Evolutionary conservation across 1,284 basidiomycete species (phyloP).

Genomic region (Malassezia brasiliensis): DNA sequence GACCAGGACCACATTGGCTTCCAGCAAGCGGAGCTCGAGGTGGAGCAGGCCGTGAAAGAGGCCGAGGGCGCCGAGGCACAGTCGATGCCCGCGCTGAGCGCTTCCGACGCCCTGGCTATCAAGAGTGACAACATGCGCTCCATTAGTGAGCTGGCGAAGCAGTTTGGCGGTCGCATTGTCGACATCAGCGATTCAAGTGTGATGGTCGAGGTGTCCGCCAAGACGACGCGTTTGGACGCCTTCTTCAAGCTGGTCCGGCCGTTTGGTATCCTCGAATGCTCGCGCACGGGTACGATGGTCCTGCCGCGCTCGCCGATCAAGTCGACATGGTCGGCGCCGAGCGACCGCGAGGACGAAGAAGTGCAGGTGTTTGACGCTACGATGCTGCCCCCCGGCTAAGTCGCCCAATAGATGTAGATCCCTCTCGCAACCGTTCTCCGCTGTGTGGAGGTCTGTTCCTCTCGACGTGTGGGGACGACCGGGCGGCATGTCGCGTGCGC

Average conservation of each 20-base stretch:
- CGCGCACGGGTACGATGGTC: slow-evolving; percentile 62
- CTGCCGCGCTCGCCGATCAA: slow-evolving; percentile 43
- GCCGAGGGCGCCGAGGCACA: slow-evolving; percentile 14
- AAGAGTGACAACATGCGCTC: slow-evolving; percentile 84
- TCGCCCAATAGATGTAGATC: too few relatives aligned
- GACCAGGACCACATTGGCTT: slow-evolving; percentile 51
- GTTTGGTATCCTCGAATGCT: slow-evolving; percentile 88
- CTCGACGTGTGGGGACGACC: too few relatives aligned
- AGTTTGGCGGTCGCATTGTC: slow-evolving; percentile 87
- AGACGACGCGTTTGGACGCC: slow-evolving; percentile 80
- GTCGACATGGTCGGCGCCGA: slow-evolving; percentile 31
- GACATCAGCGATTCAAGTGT: slow-evolving; percentile 88
- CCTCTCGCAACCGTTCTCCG: neutral
- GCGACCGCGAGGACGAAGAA: slow-evolving; percentile 33
- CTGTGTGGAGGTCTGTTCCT: neutral
- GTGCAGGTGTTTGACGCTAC: slow-evolving; percentile 36
- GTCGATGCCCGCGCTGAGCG: slow-evolving; percentile 55
- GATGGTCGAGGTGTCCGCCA: slow-evolving; percentile 89
- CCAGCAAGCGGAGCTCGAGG: slow-evolving; percentile 29
- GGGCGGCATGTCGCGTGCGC: slow-evolving; percentile 51
- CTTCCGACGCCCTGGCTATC: slow-evolving; percentile 69
- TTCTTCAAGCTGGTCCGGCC: slow-evolving; percentile 86
- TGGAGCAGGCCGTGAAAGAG: slow-evolving; percentile 15
- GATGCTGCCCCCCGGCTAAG: slow-evolving; percentile 43
- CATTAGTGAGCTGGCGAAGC: slow-evolving; percentile 70